Evolutionary conservation across 495 filamentous ascomycete genomes (phyloP).

Genomic region (Physcia stellaris): DNA sequence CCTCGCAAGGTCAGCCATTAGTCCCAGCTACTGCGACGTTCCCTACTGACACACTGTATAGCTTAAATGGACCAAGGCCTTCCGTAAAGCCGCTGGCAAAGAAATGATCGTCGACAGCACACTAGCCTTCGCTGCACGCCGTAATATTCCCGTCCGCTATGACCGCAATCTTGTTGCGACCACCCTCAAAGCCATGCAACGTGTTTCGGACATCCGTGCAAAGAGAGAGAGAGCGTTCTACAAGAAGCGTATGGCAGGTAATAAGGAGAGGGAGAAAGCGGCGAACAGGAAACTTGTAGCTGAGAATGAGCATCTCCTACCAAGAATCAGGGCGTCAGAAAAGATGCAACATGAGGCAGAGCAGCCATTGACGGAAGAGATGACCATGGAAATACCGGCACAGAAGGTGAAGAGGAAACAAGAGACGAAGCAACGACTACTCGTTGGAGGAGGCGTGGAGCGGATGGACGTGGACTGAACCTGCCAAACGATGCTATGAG

Average conservation of each 20-base stretch:
- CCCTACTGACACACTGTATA: slow-evolving; percentile 37
- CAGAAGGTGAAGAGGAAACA: slow-evolving; percentile 24
- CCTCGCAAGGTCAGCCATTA: slow-evolving; percentile 41
- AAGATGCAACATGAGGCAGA: slow-evolving; percentile 35
- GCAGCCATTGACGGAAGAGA: slow-evolving; percentile 25
- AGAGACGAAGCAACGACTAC: slow-evolving; percentile 45
- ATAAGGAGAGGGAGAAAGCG: slow-evolving; percentile 61
- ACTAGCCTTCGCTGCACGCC: slow-evolving; percentile 77
- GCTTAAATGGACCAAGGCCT: slow-evolving; percentile 79
- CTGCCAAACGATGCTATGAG: slow-evolving; percentile 3
- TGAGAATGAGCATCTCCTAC: slow-evolving; percentile 80
- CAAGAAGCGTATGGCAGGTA: slow-evolving; percentile 81
- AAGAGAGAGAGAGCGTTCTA: slow-evolving; percentile 82
- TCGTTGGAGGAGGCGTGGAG: slow-evolving; percentile 53
- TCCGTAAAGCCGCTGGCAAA: slow-evolving; percentile 66
- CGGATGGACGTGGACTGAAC: slow-evolving; percentile 62
- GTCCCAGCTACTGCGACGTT: neutral
- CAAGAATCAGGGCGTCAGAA: slow-evolving; percentile 43
- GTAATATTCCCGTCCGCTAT: slow-evolving; percentile 92
- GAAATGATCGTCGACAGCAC: slow-evolving; percentile 93
- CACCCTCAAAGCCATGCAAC: slow-evolving; percentile 83
- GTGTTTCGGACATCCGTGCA: slow-evolving; percentile 73
- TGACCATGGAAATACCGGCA: slow-evolving; percentile 13
- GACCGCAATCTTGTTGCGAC: slow-evolving; percentile 76
- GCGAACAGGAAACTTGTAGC: slow-evolving; percentile 76